Conservation (phyloP, 805 yeast genomes). For the Cyberlindnera japonica region DNA sequence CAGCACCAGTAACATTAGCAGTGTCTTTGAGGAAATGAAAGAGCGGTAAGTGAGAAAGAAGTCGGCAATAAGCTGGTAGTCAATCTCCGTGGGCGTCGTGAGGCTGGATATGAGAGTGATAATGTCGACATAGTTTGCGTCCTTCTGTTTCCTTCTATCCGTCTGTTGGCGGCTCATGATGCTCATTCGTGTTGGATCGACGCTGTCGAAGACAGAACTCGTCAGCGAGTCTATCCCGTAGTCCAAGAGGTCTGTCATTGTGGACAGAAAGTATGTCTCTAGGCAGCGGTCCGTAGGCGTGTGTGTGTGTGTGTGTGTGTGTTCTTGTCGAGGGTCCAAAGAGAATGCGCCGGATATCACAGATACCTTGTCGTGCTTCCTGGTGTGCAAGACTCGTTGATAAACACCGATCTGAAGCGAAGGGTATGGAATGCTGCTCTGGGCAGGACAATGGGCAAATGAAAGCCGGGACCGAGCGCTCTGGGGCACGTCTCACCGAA, state of each 20-base stretch:
- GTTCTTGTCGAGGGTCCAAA: background rate
- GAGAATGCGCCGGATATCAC: too few relatives aligned
- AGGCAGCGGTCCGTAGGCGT: background rate
- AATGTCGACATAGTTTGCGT: slow-evolving; percentile 17
- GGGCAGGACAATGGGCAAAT: too few relatives aligned
- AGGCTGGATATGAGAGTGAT: slow-evolving; percentile 18
- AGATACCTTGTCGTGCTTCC: too few relatives aligned
- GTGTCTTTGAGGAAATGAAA: slow-evolving; percentile 54
- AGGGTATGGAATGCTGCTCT: background rate
- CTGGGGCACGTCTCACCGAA: too few relatives aligned
- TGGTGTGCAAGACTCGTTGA: too few relatives aligned
- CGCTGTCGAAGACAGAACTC: slow-evolving; percentile 12
- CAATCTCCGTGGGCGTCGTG: slow-evolving; percentile 37
- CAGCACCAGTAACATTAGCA: slow-evolving; percentile 58
- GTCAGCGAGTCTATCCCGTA: slow-evolving; percentile 13
- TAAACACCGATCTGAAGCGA: background rate
- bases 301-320: slow-evolving; percentile 1
- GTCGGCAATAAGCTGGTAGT: slow-evolving; percentile 77
- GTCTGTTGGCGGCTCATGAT: background rate
- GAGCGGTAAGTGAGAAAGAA: slow-evolving; percentile 81
- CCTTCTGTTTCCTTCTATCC: slow-evolving; percentile 2
- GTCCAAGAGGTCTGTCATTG: slow-evolving; percentile 21
- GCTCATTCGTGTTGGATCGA: slow-evolving; percentile 9
- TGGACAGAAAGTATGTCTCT: background rate
- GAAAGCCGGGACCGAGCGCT: too few relatives aligned